phyloP scores from a whole-genome alignment of 345 rosid species.

The Eucalyptus tenuipes region DNA sequence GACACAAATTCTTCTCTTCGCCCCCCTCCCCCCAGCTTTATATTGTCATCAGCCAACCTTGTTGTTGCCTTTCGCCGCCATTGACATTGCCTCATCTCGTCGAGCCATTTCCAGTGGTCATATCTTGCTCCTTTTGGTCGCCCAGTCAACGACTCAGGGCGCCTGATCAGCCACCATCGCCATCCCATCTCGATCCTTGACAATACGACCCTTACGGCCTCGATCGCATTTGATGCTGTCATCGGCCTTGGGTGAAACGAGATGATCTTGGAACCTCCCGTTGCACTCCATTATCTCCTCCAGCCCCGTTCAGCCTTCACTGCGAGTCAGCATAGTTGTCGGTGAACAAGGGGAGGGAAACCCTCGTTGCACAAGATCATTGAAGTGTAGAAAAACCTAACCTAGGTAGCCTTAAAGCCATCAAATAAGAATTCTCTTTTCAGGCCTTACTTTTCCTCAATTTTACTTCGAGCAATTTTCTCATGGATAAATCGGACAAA shows the following conservation, averaged over 20 bases:
- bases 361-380: neutral
- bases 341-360: neutral
- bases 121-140: neutral
- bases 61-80: fast-evolving
- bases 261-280: neutral
- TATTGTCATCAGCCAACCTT: neutral
- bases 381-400: neutral
- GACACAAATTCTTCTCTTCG: neutral
- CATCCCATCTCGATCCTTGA: neutral
- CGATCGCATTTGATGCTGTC: neutral
- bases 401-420: neutral
- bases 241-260: neutral
- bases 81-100: neutral
- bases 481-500: neutral
- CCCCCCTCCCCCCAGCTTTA: fast-evolving
- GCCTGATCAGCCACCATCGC: neutral
- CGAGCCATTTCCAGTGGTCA: neutral
- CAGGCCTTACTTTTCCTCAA: neutral
- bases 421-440: neutral
- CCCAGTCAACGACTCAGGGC: neutral
- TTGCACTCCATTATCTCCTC: neutral
- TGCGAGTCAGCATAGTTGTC: neutral
- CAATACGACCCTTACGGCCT: neutral
- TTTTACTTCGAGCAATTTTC: neutral
- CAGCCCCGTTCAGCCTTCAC: neutral